These are phyloP conservation scores for Didymella sp. DNA, from an alignment of 2,329 filamentous ascomycete species.

Conservation along the genomic window DNA sequence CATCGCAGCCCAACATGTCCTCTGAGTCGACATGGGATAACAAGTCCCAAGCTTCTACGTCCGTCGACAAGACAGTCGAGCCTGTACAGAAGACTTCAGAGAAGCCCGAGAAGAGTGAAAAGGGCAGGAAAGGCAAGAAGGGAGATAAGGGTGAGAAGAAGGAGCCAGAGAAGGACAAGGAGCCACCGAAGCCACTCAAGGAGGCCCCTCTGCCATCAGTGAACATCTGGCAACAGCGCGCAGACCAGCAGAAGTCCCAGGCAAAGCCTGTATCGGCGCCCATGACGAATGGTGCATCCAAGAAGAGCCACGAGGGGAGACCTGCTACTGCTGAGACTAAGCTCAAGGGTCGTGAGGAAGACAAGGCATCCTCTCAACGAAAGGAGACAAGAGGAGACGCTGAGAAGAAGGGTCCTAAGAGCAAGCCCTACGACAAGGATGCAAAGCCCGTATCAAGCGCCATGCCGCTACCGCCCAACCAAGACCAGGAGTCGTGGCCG, in stretches of 20 bases:
- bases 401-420: conserved; percentile 42
- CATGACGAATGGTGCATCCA: conserved; percentile 32
- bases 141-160: conserved; percentile 62
- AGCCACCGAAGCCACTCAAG: conserved; percentile 67
- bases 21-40: conserved; percentile 73
- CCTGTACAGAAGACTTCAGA: conserved; percentile 60
- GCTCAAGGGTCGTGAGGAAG: conserved; percentile 38
- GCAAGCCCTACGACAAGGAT: conserved; percentile 41
- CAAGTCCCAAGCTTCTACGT: conserved; percentile 67
- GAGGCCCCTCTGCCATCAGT: conserved; percentile 83
- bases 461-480: conserved; percentile 68
- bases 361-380: conserved; percentile 30
- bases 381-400: conserved; percentile 37
- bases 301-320: conserved; percentile 40
- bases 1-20: conserved; percentile 67
- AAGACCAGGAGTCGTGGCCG: conserved; percentile 84
- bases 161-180: conserved; percentile 53
- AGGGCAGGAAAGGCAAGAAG: conserved; percentile 60
- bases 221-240: conserved; percentile 87
- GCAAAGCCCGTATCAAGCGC: conserved; percentile 31
- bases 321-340: conserved; percentile 25
- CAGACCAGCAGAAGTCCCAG: conserved; percentile 68
- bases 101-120: conserved; percentile 61
- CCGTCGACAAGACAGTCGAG: conserved; percentile 66
- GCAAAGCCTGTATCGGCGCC: conserved; percentile 54